Evolutionary conservation across 352 stramenopile species (phyloP).

Genomic region (Globisporangium nodosum): DNA sequence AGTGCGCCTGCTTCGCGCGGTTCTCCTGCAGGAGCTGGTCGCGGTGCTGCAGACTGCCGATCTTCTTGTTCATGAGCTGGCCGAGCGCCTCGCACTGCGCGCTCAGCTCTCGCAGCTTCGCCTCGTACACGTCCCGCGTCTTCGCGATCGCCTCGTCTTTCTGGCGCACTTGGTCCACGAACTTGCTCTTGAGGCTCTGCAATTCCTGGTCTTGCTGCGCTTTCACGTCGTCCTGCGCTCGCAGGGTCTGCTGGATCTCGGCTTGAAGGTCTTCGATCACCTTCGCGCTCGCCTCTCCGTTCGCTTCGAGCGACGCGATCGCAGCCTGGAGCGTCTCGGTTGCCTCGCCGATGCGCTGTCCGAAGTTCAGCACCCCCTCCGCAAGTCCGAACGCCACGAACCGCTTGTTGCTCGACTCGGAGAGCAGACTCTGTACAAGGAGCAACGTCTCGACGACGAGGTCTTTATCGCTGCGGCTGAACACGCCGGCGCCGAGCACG

Average conservation of each 20-base stretch:
- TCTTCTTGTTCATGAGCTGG: slow-evolving; percentile 76
- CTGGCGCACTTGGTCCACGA: slow-evolving; percentile 58
- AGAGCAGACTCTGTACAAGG: slow-evolving; percentile 46
- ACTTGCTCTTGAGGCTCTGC: slow-evolving; percentile 48
- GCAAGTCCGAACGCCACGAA: slow-evolving; percentile 57
- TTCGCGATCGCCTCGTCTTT: slow-evolving; percentile 57
- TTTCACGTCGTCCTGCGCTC: slow-evolving; percentile 48
- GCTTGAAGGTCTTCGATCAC: slow-evolving; percentile 47
- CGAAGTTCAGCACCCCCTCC: slow-evolving; percentile 54
- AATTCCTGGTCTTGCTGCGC: slow-evolving; percentile 60
- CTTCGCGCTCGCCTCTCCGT: slow-evolving; percentile 33
- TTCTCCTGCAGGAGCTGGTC: slow-evolving; percentile 67
- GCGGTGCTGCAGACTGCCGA: slow-evolving; percentile 54
- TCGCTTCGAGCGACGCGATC: slow-evolving; percentile 43
- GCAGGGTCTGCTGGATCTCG: slow-evolving; percentile 56
- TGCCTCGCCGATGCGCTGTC: slow-evolving; percentile 41
- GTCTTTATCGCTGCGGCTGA: slow-evolving; percentile 59
- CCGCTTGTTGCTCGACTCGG: slow-evolving; percentile 44
- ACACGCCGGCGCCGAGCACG: slow-evolving; percentile 54
- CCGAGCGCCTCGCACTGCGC: slow-evolving; percentile 63
- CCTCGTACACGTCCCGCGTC: slow-evolving; percentile 57
- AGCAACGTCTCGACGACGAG: slow-evolving; percentile 59
- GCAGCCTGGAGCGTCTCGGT: slow-evolving; percentile 54
- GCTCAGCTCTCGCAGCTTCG: slow-evolving; percentile 53
- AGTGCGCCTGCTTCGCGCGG: slow-evolving; percentile 35